phyloP scores from a whole-genome alignment of 768 basidiomycete species.

The Boletus rubropictus region DNA sequence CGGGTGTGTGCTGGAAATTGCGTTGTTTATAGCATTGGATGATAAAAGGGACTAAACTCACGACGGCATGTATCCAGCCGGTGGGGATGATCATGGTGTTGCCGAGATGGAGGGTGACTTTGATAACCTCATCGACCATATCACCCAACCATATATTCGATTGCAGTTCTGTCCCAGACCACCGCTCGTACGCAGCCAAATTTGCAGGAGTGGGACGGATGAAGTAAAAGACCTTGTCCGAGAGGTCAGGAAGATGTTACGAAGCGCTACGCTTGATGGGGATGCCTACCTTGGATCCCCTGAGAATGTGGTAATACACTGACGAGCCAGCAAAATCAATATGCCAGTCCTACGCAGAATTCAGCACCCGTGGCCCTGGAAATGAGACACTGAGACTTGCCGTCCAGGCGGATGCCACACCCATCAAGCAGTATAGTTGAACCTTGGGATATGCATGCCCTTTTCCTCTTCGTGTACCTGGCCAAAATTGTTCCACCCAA shows the following conservation, averaged over 20 bases:
- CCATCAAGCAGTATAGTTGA: constrained; percentile 96
- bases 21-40: constrained; percentile 2
- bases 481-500: constrained; percentile 98
- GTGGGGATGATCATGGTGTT: constrained; percentile 94
- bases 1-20: constrained; percentile 69
- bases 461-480: constrained; percentile 64
- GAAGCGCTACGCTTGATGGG: background rate
- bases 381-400: constrained; percentile 41
- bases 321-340: constrained; percentile 96
- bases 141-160: constrained; percentile 88
- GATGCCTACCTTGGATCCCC: constrained; percentile 66
- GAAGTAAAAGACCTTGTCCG: constrained; percentile 83
- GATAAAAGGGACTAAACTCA: constrained; percentile 35
- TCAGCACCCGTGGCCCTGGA: background rate
- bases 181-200: constrained; percentile 83
- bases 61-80: constrained; percentile 98
- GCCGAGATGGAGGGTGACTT: constrained; percentile 67
- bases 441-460: constrained; percentile 85
- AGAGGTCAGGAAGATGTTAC: background rate
- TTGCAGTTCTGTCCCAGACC: constrained; percentile 91
- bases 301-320: constrained; percentile 94
- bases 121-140: constrained; percentile 85
- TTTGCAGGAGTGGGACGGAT: constrained; percentile 85
- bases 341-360: constrained; percentile 79
- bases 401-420: constrained; percentile 89